phyloP scores from a whole-genome alignment of 805 yeast species.

The Wickerhamomyces bovis region DNA sequence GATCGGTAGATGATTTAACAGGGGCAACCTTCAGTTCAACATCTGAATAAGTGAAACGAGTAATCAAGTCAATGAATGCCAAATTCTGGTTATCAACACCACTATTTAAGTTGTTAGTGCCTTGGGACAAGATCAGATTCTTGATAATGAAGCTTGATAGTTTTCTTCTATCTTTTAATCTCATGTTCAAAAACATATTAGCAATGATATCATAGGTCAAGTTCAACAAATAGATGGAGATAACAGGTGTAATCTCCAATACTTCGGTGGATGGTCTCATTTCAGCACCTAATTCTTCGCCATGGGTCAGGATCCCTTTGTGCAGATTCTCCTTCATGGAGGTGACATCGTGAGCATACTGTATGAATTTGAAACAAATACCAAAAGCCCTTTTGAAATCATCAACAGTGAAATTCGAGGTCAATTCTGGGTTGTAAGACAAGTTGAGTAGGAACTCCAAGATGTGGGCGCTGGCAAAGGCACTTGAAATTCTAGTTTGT shows the following conservation, averaged over 20 bases:
- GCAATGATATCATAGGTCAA: slow-evolving; percentile 65
- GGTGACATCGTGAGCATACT: slow-evolving; percentile 53
- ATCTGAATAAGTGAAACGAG: slow-evolving; percentile 61
- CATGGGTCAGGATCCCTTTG: slow-evolving; percentile 23
- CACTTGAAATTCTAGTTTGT: slow-evolving; percentile 68
- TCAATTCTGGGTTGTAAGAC: slow-evolving; percentile 57
- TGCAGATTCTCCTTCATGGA: slow-evolving; percentile 23
- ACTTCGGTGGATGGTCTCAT: slow-evolving; percentile 47
- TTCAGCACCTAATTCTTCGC: slow-evolving; percentile 47
- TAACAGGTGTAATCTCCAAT: slow-evolving; percentile 38
- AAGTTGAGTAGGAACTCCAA: slow-evolving; percentile 68
- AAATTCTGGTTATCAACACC: slow-evolving; percentile 36
- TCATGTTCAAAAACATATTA: slow-evolving; percentile 65
- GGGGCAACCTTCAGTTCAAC: slow-evolving; percentile 43
- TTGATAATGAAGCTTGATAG: slow-evolving; percentile 59
- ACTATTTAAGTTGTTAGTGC: slow-evolving; percentile 17
- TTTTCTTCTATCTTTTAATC: slow-evolving; percentile 48
- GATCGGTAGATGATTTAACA: slow-evolving; percentile 15
- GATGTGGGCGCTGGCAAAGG: slow-evolving; percentile 64
- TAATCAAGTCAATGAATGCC: slow-evolving; percentile 62
- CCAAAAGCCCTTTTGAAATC: slow-evolving; percentile 80
- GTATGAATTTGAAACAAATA: slow-evolving; percentile 73
- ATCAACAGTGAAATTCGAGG: slow-evolving; percentile 67
- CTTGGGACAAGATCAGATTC: slow-evolving; percentile 41
- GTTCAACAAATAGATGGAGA: slow-evolving; percentile 55